Evolutionary conservation across 345 rosid species (phyloP), one percentile per base, ranked within the genome.

Genomic region (Gossypium ekmanianum): DNA sequence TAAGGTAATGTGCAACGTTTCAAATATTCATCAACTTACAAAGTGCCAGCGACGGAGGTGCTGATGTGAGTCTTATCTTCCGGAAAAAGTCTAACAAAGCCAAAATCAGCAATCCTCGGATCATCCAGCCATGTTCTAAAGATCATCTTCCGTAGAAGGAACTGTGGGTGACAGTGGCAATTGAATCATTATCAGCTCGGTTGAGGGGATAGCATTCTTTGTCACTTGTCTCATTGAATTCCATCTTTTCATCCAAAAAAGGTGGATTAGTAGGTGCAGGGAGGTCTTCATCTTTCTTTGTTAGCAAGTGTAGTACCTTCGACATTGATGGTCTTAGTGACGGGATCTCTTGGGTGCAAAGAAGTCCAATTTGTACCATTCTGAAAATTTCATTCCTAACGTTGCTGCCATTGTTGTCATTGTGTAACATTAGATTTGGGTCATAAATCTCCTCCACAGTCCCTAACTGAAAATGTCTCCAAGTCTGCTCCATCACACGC

Each of bases 61-160:
- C 91, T 86, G 65, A 92, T 83, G 63, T 94, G 97, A 75, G 92
- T 81, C 39, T 81, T 83, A 71, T 88, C 94, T 55, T 89, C 88
- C 0, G 92, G 95, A 68, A 92, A 84, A 71, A 91, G 80, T 83
- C 93, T 88, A 43, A 86, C 97, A 9, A 94, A 88, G 68, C 98
- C 98, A 74, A 92, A 94, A 85, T 94, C 98, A n/a, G 97, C 95
- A 22, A 94, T 90, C 70, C 84, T 92, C 0, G 95, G 85, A 2
- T 27, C 17, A 7, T 2, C 11, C 52, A 29, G 4, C 34, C 34
- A 29, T 29, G 34, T 3, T 8, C 7, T 22, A 5, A 9, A 1
- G 1, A 13, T 59, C 29, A 59, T 59, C 63, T 59, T 59, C 16
- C 88, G 43, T 81, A 79, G 75, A 92, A 90, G 72, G 97, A 90